Evolutionary conservation across 805 yeast genomes (phyloP), one percentile per base, ranked within the genome.

Genomic region (Starmerella stellata): DNA sequence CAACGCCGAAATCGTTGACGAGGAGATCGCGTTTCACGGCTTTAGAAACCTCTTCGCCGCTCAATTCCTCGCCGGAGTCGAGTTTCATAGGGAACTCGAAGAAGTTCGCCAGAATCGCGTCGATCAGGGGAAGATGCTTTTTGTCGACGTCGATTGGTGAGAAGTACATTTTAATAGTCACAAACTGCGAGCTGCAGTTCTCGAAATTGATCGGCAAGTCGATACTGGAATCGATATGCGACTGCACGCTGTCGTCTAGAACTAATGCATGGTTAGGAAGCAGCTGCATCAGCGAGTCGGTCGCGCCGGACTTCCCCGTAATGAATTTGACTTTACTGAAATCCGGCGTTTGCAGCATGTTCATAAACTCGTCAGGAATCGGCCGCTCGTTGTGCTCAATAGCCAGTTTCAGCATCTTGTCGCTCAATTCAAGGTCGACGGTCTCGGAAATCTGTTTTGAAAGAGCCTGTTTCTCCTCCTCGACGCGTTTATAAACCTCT

Each of bases 131-230:
- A 38, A 83, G 60, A 14, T 75, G 59, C 2, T 59, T 52, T 20
- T 66, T 60, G 37, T 69, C 75, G 18, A 72, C 62, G 34, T 50
- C 64, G 7, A 15, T 29, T 1, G 80, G 70, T 8, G 75, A 69
- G 52, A 79, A 55, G 28, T 75, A 55, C 29, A 81, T 53, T 41
- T 74, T 70, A 17, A 83, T 64, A 13, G 78, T 72, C 27, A 80
- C 70, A 53, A 87, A 90, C 50, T 78, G 75, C 1, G 95, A 79
- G 39, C 74, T 69, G 52, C 71, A 76, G 45, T 76, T 71, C 56
- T 90, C 95, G 48, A 78, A 67, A 52, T 82, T 90, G 37, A 85
- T 54, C 44, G 72, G 74, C 29, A 85, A 56, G 4, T 85, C 82
- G 44, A 21, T 21, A n/a, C n/a, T n/a, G 2, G 41, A 21, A 15